Percentiles rank a stretch among this genome's conserved stretches.
Conservation (phyloP, 106 monocot species). For the Ottelia alismoides region DNA sequence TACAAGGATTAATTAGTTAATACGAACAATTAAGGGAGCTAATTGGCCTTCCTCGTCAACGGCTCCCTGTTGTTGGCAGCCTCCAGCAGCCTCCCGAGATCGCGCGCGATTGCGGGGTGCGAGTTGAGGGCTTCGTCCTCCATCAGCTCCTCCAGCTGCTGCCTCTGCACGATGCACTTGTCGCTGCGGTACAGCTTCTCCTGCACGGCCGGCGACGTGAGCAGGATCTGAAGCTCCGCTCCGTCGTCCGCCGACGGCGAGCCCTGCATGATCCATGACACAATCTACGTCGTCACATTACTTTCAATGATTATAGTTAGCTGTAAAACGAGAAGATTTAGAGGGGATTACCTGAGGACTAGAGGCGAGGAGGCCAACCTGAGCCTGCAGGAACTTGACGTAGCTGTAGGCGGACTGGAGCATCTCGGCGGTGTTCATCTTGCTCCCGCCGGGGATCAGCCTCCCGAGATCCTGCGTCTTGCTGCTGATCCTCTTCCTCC, state of each 20-base stretch:
- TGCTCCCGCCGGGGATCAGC: constrained; percentile 50
- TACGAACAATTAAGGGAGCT: too few species aligned
- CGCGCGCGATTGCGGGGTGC: constrained; percentile 17
- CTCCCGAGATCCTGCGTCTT: constrained; percentile 55
- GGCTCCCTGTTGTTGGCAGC: too few species aligned
- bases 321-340: not conserved
- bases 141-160: constrained; percentile 12
- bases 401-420: constrained; percentile 35
- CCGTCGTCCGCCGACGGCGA: not conserved
- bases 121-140: constrained; percentile 20
- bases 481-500: constrained; percentile 65
- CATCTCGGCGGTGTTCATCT: constrained; percentile 87
- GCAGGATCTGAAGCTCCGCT: constrained; percentile 7
- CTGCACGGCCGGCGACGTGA: constrained; percentile 20
- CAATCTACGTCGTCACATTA: not conserved
- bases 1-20: too few species aligned
- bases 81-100: constrained; percentile 22
- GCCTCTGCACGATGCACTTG: constrained; percentile 35
- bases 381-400: constrained; percentile 61
- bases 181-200: constrained; percentile 29
- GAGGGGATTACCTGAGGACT: not conserved
- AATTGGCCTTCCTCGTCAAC: too few species aligned
- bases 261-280: not conserved
- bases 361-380: constrained; percentile 33
- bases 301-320: not conserved